Conservation (phyloP, 2,329 filamentous ascomycete genomes). For the Fusarium sp. region DNA sequence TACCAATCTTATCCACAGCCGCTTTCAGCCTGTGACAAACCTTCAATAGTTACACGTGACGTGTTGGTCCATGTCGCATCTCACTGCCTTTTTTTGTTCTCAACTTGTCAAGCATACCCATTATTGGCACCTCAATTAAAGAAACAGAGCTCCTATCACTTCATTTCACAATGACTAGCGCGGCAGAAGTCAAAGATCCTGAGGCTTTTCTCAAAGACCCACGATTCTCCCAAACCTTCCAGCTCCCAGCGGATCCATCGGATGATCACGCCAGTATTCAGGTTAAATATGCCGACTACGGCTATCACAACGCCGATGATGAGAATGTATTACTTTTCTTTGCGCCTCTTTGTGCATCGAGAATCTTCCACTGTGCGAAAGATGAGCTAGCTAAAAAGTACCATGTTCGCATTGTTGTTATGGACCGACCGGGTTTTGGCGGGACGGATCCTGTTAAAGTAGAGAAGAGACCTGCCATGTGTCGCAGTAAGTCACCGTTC, state of each 20-base stretch:
- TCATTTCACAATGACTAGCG: neutral
- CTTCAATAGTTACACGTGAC: neutral
- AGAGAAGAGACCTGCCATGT: neutral
- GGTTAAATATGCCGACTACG: slow-evolving; percentile 25
- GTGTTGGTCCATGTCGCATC: neutral
- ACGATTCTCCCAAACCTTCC: slow-evolving; percentile 20
- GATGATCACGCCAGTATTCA: neutral
- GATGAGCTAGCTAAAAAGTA: slow-evolving; percentile 21
- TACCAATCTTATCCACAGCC: neutral
- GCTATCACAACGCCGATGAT: slow-evolving; percentile 17
- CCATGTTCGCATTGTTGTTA: slow-evolving; percentile 10
- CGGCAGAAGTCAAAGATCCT: neutral
- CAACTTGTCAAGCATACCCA: neutral
- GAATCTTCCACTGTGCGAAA: slow-evolving; percentile 25
- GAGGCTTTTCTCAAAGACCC: slow-evolving; percentile 13
- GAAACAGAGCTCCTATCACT: accelerated
- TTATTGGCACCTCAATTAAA: no score
- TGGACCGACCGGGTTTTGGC: slow-evolving; percentile 27
- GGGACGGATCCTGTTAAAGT: slow-evolving; percentile 17
- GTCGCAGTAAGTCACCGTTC: slow-evolving; percentile 10
- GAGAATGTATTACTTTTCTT: slow-evolving; percentile 33
- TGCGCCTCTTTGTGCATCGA: slow-evolving; percentile 13
- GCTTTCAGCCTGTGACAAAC: neutral
- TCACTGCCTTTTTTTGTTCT: neutral
- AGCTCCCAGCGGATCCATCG: neutral